Evolutionary conservation across 2,329 filamentous ascomycete species (phyloP).

Genomic region (Grosmannia serpens): DNA sequence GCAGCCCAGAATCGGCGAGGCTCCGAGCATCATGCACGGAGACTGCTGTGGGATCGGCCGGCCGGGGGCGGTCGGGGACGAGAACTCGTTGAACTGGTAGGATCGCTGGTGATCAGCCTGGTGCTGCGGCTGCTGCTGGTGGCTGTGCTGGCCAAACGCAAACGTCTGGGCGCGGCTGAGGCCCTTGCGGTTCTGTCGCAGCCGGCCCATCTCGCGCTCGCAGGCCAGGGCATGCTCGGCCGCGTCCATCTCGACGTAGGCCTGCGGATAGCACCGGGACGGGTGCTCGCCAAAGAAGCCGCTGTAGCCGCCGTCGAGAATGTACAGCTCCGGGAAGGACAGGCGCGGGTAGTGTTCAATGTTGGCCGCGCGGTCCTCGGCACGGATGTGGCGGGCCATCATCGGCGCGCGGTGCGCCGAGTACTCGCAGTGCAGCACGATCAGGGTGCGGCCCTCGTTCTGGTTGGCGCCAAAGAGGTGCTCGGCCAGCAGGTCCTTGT

Average conservation of each 20-base stretch:
- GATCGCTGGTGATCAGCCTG: not conserved
- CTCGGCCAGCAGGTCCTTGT: constrained; percentile 75
- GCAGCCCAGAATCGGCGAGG: constrained; percentile 29
- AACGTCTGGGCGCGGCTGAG: constrained; percentile 84
- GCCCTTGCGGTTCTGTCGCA: constrained; percentile 76
- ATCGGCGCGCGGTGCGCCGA: constrained; percentile 91
- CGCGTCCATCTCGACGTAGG: constrained; percentile 93
- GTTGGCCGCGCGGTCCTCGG: constrained; percentile 77
- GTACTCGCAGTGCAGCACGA: constrained; percentile 97
- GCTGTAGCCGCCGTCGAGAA: constrained; percentile 92
- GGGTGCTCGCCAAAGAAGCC: constrained; percentile 76
- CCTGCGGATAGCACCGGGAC: constrained; percentile 77
- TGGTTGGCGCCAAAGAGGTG: constrained; percentile 54
- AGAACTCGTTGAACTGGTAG: constrained; percentile 5
- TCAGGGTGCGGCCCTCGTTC: constrained; percentile 55
- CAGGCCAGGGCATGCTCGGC: constrained; percentile 87
- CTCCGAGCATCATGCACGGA: constrained; percentile 30
- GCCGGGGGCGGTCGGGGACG: constrained; percentile 44
- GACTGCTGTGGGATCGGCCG: constrained; percentile 26
- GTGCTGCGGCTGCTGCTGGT: not conserved
- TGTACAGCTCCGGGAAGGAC: constrained; percentile 95
- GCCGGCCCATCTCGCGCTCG: constrained; percentile 85
- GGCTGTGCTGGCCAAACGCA: constrained; percentile 64
- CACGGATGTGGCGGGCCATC: constrained; percentile 89
- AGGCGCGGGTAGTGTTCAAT: constrained; percentile 76